Conservation (phyloP, 2,329 filamentous ascomycete genomes). For the Cladosporium sp. region DNA sequence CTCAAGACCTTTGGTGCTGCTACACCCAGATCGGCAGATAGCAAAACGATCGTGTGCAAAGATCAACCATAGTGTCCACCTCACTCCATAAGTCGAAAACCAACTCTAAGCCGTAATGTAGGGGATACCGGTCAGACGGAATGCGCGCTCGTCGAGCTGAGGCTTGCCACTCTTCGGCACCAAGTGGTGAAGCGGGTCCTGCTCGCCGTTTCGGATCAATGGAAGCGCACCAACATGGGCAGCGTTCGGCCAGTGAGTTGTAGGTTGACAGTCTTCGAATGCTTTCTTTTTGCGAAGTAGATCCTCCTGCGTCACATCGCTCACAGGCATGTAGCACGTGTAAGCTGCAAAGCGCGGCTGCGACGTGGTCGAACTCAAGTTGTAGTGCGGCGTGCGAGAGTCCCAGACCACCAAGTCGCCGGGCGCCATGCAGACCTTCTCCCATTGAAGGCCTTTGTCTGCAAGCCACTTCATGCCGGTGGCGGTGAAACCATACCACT, state of each 20-base stretch:
- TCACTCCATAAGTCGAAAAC: too few species aligned
- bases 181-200: conserved; percentile 21
- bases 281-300: conserved; percentile 3
- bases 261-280: conserved; percentile 31
- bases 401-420: conserved; percentile 35
- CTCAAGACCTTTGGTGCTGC: too few species aligned
- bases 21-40: too few species aligned
- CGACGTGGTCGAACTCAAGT: conserved; percentile 28
- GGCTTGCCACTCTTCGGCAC: conserved; percentile 30
- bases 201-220: conserved; percentile 31
- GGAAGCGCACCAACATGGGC: conserved; percentile 34
- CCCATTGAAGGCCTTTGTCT: conserved; percentile 9
- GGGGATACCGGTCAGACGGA: too few species aligned
- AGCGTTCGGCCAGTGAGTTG: conserved; percentile 34
- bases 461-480: conserved; percentile 36
- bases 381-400: conserved; percentile 36
- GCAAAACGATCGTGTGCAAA: too few species aligned
- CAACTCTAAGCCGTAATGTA: too few species aligned
- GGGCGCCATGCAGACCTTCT: conserved; percentile 32
- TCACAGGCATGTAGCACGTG: conserved; percentile 32
- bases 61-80: too few species aligned
- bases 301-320: conserved; percentile 34
- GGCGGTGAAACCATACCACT: conserved; percentile 42
- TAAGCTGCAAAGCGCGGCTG: conserved; percentile 33
- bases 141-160: too few species aligned